Conservation (phyloP, 148 eudicot species). For the Chenopodium suecicum region DNA sequence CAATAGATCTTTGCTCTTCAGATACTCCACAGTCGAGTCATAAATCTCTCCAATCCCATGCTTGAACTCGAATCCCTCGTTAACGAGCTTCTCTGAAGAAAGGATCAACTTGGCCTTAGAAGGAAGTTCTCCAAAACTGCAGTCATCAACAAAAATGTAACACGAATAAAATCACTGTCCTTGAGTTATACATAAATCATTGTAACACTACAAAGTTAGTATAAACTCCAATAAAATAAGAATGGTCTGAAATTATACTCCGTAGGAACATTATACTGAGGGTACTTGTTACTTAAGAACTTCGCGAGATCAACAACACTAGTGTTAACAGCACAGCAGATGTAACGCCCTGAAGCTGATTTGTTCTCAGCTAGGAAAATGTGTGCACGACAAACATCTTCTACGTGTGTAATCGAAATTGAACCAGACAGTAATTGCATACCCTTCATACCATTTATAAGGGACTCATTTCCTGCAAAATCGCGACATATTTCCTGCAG, state of each 20-base stretch:
- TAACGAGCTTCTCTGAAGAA: constrained; percentile 63
- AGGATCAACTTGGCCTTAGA: constrained; percentile 49
- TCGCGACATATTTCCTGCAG: not conserved
- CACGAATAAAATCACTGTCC: not conserved
- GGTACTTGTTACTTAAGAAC: constrained; percentile 52
- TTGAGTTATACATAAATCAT: not conserved
- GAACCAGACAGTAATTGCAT: constrained; percentile 65
- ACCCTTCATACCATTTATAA: constrained; percentile 48
- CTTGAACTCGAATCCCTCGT: constrained; percentile 66
- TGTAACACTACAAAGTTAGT: constrained; percentile 4
- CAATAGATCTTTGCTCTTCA: constrained; percentile 42
- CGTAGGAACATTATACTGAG: constrained; percentile 54
- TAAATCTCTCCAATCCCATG: constrained; percentile 61
- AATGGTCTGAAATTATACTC: constrained; percentile 30
- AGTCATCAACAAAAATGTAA: constrained; percentile 2
- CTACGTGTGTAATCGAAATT: constrained; percentile 55
- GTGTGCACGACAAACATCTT: constrained; percentile 71
- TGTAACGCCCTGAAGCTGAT: constrained; percentile 66
- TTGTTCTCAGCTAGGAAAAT: constrained; percentile 59
- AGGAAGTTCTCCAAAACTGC: constrained; percentile 58
- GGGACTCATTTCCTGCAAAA: constrained; percentile 50
- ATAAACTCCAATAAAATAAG: no score
- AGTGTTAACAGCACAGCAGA: constrained; percentile 54
- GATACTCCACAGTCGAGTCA: constrained; percentile 50
- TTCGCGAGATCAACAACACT: constrained; percentile 56